Evolutionary conservation across 192 early-diverging fungal genomes (phyloP), one percentile per base, ranked within the genome.

Genomic region (Phlyctochytrium planicorne): DNA sequence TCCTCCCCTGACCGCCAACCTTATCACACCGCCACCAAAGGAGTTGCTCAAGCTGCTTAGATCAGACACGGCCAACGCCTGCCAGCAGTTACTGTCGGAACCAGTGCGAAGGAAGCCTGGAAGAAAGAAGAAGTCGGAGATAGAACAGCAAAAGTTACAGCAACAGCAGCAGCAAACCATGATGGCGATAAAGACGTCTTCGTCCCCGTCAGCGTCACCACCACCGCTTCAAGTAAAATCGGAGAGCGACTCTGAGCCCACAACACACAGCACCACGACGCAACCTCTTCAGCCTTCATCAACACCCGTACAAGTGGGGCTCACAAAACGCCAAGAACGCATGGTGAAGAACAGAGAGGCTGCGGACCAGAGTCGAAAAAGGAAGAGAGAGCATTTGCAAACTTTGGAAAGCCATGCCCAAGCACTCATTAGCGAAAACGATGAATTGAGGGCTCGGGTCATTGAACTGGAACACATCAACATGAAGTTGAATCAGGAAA

Each of bases 321-420:
- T 84, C 33, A 80, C 84, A 33, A 97, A 95, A 74, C 83, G 90
- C 29, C 90, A 93, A 68, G 90, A 93, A 65, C 81, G 95, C 33
- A 72, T 97, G 65, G 93, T 97, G 60, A 95, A 94, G 80, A 97
- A 97, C 76, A 87, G 95, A 14, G 93, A 91, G 2, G 91, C 92
- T 0, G 95, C 95, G 12, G 76, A 93, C 34, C 73, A 91, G 61
- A 92, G 90, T 16, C 86, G 95, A 35, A 94, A 94, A 78, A 85
- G 94, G 53, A 95, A 97, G 78, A 84, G 92, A 37, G 93, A 95
- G 53, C 93, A 95, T 59, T 70, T 94, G 61, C 83, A 80, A 53
- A 75, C 78, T n/a, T 80, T 95, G 14, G 94, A 93, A 70, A 74
- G 75, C 10, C 78, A 84, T 30, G 77, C 78, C 2, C 69, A 86